Evolutionary conservation across 2,329 filamentous ascomycete species (phyloP), one percentile per base, ranked within the genome.

Genomic region (Cladosporium sp.): DNA sequence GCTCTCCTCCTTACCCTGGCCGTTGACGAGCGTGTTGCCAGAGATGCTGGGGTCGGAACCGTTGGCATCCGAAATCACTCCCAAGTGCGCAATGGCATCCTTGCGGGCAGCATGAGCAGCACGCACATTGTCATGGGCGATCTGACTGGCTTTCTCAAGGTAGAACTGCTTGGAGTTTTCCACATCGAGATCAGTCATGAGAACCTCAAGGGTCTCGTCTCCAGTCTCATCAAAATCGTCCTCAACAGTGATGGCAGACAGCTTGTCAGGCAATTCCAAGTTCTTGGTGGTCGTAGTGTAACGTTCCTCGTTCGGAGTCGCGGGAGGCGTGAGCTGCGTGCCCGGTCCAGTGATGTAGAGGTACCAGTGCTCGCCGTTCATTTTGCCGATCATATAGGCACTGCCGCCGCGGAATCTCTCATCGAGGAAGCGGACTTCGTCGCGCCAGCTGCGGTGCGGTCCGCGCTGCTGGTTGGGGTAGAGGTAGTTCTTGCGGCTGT

Each of bases 301-400:
- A 62, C 79, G 78, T 54, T 84, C 76, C 34, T 72, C 70, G 11
- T 74, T 75, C 5, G 93, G 92, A 11, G 89, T 96, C 30, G 86
- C 81, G 59, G 93, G 92, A 5, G 92, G 92, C 0, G 92, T 96
- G 64, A 95, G 80, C 56, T 84, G 80, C 50, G 84, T 87, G 72
- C 88, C 87, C 17, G 94, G 93, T 54, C 90, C 90, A 12, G 94
- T 97, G 69, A 97, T 87, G 78, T 99, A 99, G 58, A 99, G 80
- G 73, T 97, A 97, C 94, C 94, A 99, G 70, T 99, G 94, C 74
- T 99, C 94, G 60, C 94, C 93, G 68, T 99, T 99, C 93, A 97
- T 97, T 79, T 97, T 97, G 70, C 94, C 94, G 65, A 99, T 95
- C 92, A 97, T 96, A 76, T 99, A 99, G 52, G 94, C 94, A 74